A percentile compares a stretch with the other conserved stretches of the same genome.
phyloP scores from a whole-genome alignment of 148 eudicot genomes.

The Simmondsia chinensis region DNA sequence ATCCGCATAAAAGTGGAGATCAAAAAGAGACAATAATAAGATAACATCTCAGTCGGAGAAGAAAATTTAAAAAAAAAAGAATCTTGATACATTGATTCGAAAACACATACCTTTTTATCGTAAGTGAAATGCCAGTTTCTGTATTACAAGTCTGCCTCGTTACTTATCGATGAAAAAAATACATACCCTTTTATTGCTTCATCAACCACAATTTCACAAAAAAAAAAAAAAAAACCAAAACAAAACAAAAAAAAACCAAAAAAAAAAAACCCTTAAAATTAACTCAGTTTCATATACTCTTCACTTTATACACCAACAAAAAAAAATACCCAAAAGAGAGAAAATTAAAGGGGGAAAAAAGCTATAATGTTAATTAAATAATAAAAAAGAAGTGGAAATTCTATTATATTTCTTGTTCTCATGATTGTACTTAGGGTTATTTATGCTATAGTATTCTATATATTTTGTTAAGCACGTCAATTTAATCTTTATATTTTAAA shows the following conservation, averaged over 20 bases:
- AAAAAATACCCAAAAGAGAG: conserved; percentile 1
- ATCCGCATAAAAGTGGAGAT: too few relatives aligned
- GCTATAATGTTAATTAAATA: conserved; percentile 17
- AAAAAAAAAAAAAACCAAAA: neutral
- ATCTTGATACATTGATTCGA: conserved; percentile 1
- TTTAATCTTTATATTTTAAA: too few relatives aligned
- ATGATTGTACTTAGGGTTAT: too few relatives aligned
- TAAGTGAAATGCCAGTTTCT: too few relatives aligned
- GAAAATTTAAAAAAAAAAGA: neutral
- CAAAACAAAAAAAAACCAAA: neutral
- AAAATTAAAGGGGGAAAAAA: neutral
- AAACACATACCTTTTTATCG: conserved; percentile 7
- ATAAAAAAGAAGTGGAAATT: too few relatives aligned
- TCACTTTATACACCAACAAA: conserved; percentile 28
- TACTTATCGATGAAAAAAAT: too few relatives aligned
- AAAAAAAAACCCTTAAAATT: conserved; percentile 7
- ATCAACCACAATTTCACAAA: too few relatives aligned
- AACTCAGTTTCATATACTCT: conserved; percentile 23
- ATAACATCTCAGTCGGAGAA: neutral
- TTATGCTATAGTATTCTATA: too few relatives aligned
- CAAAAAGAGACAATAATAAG: too few relatives aligned
- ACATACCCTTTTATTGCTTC: conserved; percentile 7
- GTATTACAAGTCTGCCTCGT: too few relatives aligned
- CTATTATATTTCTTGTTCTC: too few relatives aligned
- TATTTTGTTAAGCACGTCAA: too few relatives aligned